These are phyloP conservation scores for Clathrospora elynae DNA, from an alignment of 2,329 filamentous ascomycete species.

Conservation along the genomic window DNA sequence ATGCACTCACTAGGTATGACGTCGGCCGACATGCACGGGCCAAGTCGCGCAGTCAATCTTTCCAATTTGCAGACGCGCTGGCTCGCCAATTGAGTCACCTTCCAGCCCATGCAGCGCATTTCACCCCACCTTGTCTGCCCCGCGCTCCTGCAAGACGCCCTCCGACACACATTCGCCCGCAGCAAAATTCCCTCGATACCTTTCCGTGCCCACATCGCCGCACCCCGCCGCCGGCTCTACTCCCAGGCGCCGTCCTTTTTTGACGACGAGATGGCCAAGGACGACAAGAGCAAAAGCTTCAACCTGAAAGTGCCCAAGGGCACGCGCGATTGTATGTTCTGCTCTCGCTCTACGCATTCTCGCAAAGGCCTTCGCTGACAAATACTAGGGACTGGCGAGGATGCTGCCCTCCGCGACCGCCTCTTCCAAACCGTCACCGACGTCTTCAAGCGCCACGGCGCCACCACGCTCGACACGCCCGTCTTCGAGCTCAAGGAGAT, in stretches of 20 bases:
- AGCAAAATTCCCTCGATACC: conserved; percentile 19
- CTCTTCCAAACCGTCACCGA: conserved; percentile 44
- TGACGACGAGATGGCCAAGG: conserved; percentile 54
- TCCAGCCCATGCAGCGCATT: conserved; percentile 36
- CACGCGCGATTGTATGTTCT: conserved; percentile 79
- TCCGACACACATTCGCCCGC: conserved; percentile 25
- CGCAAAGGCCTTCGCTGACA: conserved; percentile 19
- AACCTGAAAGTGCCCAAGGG: conserved; percentile 89
- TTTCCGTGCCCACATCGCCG: conserved; percentile 11
- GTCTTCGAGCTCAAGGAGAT: conserved; percentile 90
- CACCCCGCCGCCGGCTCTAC: conserved; percentile 25
- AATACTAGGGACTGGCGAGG: conserved; percentile 37
- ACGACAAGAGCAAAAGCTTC: conserved; percentile 55
- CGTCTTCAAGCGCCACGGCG: conserved; percentile 48
- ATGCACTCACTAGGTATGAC: conserved; percentile 11
- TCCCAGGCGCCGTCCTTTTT: conserved; percentile 20
- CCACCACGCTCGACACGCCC: conserved; percentile 57
- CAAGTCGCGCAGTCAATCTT: conserved; percentile 14
- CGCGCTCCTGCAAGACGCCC: conserved; percentile 33
- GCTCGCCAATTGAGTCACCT: conserved; percentile 35
- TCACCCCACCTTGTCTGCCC: conserved; percentile 40
- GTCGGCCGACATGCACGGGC: conserved; percentile 21
- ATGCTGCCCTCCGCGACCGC: conserved; percentile 45
- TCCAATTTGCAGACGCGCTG: conserved; percentile 24
- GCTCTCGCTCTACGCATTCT: background rate